Evolutionary conservation across 257 asterid species (phyloP), one percentile per base, ranked within the genome.

Genomic region (Solanum microdontum): DNA sequence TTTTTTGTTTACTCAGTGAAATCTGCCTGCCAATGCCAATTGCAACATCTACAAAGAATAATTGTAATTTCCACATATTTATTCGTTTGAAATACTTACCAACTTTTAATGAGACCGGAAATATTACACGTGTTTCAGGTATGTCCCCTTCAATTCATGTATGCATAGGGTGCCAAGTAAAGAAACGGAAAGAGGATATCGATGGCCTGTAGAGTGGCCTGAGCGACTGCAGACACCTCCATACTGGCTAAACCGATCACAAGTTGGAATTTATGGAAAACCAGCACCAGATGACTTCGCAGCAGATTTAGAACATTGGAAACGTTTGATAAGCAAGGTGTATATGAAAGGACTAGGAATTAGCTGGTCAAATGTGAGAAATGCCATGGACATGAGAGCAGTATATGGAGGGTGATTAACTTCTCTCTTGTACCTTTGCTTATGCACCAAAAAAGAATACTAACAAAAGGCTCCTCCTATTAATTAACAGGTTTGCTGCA

Each of bases 171-270:
- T 91, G 45, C 97, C 95, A 14, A 64, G 87, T 11, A 93, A 88
- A 86, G 94, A 91, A 86, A 90, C 85, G 4, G 94, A 93, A 84
- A 93, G 98, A 91, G 99, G 99, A n/a, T 89, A 96, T 24, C 92
- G 90, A 87, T 96, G 98, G 99, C 99, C 99, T 11, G 95, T 91
- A 82, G 95, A 95, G 90, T 96, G 99, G 99, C 98, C 98, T n/a
- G 91, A 89, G 87, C 90, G 99, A 58, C 86, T 92, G 32, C 89
- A 89, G 73, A 89, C 92, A 32, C 93, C 94, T 68, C 99, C 98
- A 28, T 94, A 95, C 88, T 96, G 98, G 98, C 91, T 96, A 43
- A 91, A 93, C 91, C 90, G 66, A 89, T 88, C 99, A 43, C 94
- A 95, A 88, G 89, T 83, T 84, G 98, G 99, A 86, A 90, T 95